Percentiles rank a stretch among this genome's conserved stretches.
phyloP scores from a whole-genome alignment of 164 flowering plant genomes.

The Aristolochia fimbriata region DNA sequence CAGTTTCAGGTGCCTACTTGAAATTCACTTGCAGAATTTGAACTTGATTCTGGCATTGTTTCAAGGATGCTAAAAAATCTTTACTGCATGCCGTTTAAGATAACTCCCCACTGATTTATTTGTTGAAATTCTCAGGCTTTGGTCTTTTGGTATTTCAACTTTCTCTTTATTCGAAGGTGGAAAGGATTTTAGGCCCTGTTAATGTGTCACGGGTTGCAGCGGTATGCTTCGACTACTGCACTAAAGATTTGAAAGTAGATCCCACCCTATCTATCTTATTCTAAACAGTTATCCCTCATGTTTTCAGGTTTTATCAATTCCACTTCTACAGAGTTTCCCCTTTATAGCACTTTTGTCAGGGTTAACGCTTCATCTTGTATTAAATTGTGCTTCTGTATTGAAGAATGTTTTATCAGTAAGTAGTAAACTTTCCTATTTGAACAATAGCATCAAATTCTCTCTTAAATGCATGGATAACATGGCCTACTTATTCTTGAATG shows the following conservation, averaged over 20 bases:
- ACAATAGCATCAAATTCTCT: neutral
- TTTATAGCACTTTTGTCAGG: slow-evolving; percentile 49
- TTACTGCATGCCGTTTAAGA: neutral
- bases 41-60: no score
- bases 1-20: slow-evolving; percentile 37
- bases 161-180: slow-evolving; percentile 33
- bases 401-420: slow-evolving; percentile 62
- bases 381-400: slow-evolving; percentile 49
- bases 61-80: neutral
- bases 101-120: neutral
- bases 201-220: slow-evolving; percentile 37
- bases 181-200: slow-evolving; percentile 37
- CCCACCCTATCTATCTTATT: neutral
- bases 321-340: slow-evolving; percentile 52
- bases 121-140: slow-evolving; percentile 21
- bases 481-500: neutral
- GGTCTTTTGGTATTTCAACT: slow-evolving; percentile 47
- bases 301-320: slow-evolving; percentile 34
- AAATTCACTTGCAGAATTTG: neutral
- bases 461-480: no score
- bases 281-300: neutral
- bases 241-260: neutral
- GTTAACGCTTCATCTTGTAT: slow-evolving; percentile 23
- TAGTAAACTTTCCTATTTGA: neutral
- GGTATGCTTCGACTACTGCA: slow-evolving; percentile 22